phyloP scores from a whole-genome alignment of 2,329 filamentous ascomycete genomes.

The Cladosporium phlei region DNA sequence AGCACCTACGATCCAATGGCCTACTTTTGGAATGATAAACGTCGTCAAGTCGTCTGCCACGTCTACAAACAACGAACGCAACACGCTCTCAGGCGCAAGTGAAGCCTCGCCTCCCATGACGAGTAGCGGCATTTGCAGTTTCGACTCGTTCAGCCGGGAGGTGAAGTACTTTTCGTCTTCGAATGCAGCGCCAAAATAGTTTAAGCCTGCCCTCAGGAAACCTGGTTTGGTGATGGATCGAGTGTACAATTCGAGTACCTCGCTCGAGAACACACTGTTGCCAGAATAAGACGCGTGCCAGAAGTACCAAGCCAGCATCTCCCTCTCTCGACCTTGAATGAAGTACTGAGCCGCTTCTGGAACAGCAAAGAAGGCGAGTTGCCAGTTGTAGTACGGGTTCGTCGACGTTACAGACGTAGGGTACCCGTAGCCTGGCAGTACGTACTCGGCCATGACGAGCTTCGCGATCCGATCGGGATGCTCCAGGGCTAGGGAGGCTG shows the following conservation, averaged over 20 bases:
- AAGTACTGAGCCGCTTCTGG: conserved; percentile 46
- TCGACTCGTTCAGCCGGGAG: conserved; percentile 21
- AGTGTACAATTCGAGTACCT: conserved; percentile 38
- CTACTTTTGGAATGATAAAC: conserved; percentile 35
- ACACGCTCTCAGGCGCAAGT: conserved; percentile 19
- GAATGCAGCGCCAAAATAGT: conserved; percentile 34
- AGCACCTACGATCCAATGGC: conserved; percentile 34
- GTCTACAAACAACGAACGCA: conserved; percentile 19
- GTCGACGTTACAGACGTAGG: conserved; percentile 31
- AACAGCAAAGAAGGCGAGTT: conserved; percentile 43
- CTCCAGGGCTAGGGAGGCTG: conserved; percentile 37
- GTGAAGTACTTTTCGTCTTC: conserved; percentile 38
- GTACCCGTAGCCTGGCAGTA: conserved; percentile 42
- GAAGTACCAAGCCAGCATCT: conserved; percentile 46
- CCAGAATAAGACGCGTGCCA: conserved; percentile 43
- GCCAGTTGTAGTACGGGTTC: conserved; percentile 36
- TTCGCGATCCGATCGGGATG: conserved; percentile 34
- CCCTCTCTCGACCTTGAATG: conserved; percentile 39
- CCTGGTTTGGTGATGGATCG: conserved; percentile 41
- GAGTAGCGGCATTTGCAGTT: conserved; percentile 30
- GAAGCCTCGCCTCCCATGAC: conserved; percentile 36
- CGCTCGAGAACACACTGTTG: conserved; percentile 34
- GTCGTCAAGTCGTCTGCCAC: conserved; percentile 26
- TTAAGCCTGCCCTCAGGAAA: conserved; percentile 39
- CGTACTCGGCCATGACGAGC: conserved; percentile 39